Base-by-base conservation (phyloP, 805 yeast genomes). In the Wickerhamomyces rabaulensis region DNA sequence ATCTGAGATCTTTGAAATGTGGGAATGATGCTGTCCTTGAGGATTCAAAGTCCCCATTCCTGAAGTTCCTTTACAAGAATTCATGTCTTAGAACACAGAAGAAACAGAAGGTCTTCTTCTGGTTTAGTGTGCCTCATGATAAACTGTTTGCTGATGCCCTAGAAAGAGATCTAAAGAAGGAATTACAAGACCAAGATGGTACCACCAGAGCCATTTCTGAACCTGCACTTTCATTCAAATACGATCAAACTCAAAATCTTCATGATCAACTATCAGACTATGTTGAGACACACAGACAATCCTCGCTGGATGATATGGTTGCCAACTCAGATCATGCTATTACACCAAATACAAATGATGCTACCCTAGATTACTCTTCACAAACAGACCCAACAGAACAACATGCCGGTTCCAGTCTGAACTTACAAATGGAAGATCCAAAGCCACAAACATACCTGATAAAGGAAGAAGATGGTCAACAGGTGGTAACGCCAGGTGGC, bases 111-210 rank as follows among this genome's bases (percentile, higher is more conserved):
- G 97, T 92, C 39, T 92, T 92, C 63, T 89, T 85, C 65, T 94
- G 98, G 98, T 90, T 87, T 64, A 85, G 91, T 60, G 97, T 94
- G 9, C 94, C 94, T 21, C 98, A 92, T 65, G 96, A 91, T 61
- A 82, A 85, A 61, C 70, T 92, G 39, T 91, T 94, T 76, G 81
- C 89, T 3, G 98, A 94, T 65, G 97, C 97, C 0, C 68, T 94
- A 40, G 97, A 91, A 63, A 74, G 98, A 56, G 98, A 94, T 63
- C 67, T 91, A 60, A 90, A 88, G 66, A 82, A 86, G 55, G 97
- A 91, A 61, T 62, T 70, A 44, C 56, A 72, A 16, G 70, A 71
- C 42, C 88, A 82, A 52, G 68, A 68, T 7, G 76, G 94, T 2
- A 84, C 97, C 1, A 87, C 97, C 1, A 72, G 71, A 19, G 80